Base-by-base conservation (phyloP, 352 stramenopile genomes). In the Halophytophthora batemanensis region DNA sequence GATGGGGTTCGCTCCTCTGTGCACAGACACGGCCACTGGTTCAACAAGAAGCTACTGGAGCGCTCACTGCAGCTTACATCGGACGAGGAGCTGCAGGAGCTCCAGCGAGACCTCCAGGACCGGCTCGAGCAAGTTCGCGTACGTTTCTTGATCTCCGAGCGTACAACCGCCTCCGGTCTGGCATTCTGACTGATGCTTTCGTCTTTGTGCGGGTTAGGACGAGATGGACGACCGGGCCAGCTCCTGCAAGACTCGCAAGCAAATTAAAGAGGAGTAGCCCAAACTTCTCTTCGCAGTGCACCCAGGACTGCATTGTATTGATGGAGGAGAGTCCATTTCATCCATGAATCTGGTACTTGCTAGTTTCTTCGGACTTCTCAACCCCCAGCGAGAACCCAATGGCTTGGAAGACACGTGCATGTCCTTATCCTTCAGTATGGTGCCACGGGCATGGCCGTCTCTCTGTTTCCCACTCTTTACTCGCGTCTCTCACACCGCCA, bases 11-110 rank as follows among this genome's bases (percentile, higher is more conserved):
- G 17, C 21, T 42, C n/a, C 8, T 43, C n/a, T 12, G 36, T 36
- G 34, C 19, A 12, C 36, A 88, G 77, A 43, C 66, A 88, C 21
- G 73, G 77, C 5, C 71, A 83, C 53, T 88, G 73, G 75, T 69
- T 86, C 59, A 75, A 86, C 61, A 54, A 76, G n/a, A 69, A 71
- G 34, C 64, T 88, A 0, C 57, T 89, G 34, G 55, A 64, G 21
- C 68, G 74, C 29, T 86, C 74, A 34, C 63, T 87, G 23, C 13
- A 65, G 29, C 71, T 87, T 17, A 57, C 80, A 11, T 59, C 69
- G 17, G 69, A 77, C 10, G 38, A 70, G 0, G 71, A 85, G 47
- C 66, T 86, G 21, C 23, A 69, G 1, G 54, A 71, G 13, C 61
- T 83, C 49, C 64, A 87, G 45, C 64, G 48, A 45, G 67, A 81